These are phyloP conservation scores for Tolypocladium pustulatum DNA, from an alignment of 2,329 filamentous ascomycete species.

Conservation along the genomic window DNA sequence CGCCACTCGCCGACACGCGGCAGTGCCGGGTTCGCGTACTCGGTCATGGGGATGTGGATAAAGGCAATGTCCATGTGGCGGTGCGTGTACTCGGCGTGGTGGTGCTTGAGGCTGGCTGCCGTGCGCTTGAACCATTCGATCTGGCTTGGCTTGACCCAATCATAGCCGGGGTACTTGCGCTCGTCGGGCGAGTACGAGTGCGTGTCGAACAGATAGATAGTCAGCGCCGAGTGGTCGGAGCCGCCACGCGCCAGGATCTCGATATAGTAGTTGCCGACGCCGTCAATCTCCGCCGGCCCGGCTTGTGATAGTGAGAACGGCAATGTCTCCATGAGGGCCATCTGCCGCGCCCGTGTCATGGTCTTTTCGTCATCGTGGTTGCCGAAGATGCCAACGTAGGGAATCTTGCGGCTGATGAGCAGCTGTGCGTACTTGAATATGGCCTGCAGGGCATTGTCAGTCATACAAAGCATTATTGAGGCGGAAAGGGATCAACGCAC, in stretches of 20 bases:
- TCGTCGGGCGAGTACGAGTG: constrained; percentile 90
- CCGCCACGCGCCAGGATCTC: constrained; percentile 75
- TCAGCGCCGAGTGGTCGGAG: constrained; percentile 80
- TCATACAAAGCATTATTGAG: constrained; percentile 6
- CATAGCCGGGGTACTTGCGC: constrained; percentile 79
- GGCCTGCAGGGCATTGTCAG: constrained; percentile 37
- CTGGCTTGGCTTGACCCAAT: constrained; percentile 92
- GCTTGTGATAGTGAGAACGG: constrained; percentile 83
- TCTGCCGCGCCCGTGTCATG: constrained; percentile 65
- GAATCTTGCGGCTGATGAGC: constrained; percentile 77
- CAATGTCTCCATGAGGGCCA: constrained; percentile 75
- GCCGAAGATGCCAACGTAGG: constrained; percentile 89
- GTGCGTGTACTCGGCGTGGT: constrained; percentile 76
- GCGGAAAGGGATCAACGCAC: constrained; percentile 30
- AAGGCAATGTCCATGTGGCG: constrained; percentile 95
- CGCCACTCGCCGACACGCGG: constrained; percentile 58
- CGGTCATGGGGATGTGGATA: constrained; percentile 91
- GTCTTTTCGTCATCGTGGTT: constrained; percentile 94
- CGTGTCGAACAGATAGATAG: constrained; percentile 89
- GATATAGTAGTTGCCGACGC: constrained; percentile 89
- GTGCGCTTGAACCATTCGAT: constrained; percentile 90
- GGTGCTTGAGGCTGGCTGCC: constrained; percentile 60
- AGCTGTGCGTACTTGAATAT: constrained; percentile 88
- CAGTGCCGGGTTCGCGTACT: constrained; percentile 59
- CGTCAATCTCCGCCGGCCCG: constrained; percentile 74